Base-by-base conservation (phyloP, 2,329 filamentous ascomycete genomes). In the Fusarium sp. region DNA sequence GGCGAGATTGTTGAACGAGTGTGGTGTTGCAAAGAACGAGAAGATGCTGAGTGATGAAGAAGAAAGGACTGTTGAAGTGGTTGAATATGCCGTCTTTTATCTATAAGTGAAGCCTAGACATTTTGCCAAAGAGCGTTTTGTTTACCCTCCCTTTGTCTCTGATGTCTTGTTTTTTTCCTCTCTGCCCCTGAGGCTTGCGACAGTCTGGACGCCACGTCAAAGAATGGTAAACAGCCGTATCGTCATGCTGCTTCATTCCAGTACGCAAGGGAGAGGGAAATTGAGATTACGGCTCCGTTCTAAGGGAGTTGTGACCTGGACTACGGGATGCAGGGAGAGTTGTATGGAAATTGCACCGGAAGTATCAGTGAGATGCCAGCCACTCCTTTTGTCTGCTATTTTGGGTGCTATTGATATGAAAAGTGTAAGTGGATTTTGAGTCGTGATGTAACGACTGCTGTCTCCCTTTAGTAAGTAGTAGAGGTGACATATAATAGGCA, bases 1-100 rank as follows among this genome's bases (percentile, higher is more conserved):
- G 66, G 72, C 64, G 63, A 69, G 62, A 46, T 60, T 68, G 38
- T 53, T 57, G 40, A 67, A 69, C 46, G 69, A 72, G 59, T 42
- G 69, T 67, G 57, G 13, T n/a, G 31, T 49, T 60, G 33, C 55
- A 58, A 64, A 43, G 19, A 61, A 51, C 42, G 47, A 68, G 43
- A 57, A 33, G 62, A 46, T 36, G 55, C 45, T 66, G 62, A 57
- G 59, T 45, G 63, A 51, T 70, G 28, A 33, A 38, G 40, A 47
- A 56, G 44, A 36, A 22, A 49, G 14, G 39, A 4, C 1, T n/a
- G 21, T 15, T 36, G 11, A 14, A 46, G 51, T 6, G 19, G 60
- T 54, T 54, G 59, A 55, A 38, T 19, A 57, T 34, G 68, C 50
- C 62, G 49, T 68, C 70, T 74, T 74, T 71, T 74, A 74, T 72